Base-by-base conservation (phyloP, 345 rosid genomes). In the Lumnitzera racemosa region DNA sequence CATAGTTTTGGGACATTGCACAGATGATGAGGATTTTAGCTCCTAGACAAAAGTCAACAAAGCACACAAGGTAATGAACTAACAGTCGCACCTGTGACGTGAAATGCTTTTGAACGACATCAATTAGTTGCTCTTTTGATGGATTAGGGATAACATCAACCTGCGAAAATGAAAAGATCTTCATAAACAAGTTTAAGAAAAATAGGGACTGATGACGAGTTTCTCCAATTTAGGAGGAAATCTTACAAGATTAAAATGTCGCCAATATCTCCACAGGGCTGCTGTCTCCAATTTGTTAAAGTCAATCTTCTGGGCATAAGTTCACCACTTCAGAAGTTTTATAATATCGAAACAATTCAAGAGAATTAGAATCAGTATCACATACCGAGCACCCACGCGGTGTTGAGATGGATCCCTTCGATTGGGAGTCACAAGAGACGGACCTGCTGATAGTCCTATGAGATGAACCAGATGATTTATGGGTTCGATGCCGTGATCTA, bases 211-310 rank as follows among this genome's bases (percentile, higher is more conserved):
- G 43, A 9, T 36, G 12, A 25, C 3, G 14, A 20, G 15, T 36
- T 0, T 57, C 53, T 46, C 29, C 1, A 15, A 53, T 51, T 24
- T 6, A 67, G 20, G 12, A 8, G 9, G 25, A 55, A 48, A 24
- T 13, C 96, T 82, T 67, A 92, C 98, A 11, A 89, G 96, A 83
- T 92, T 89, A 75, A 85, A 92, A 65, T 92, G 91, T 67, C 83
- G 86, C 85, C 82, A 76, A 68, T 92, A 89, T 87, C 86, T 85
- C 87, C 84, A 77, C 52, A 94, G 72, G 13, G 97, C 94, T 71
- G 86, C 79, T 80, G 81, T 84, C 81, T 94, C 97, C 80, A 90
- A 70, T 72, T 88, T 94, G 83, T 90, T 82, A 15, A 94, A 86
- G 80, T 94, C 97, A 70, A 87, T 81, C 74, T 78, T 92, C 91